These are phyloP conservation scores for Chloris gayana DNA, from an alignment of 176 grass and related monocot genomes.

Conservation along the genomic window DNA sequence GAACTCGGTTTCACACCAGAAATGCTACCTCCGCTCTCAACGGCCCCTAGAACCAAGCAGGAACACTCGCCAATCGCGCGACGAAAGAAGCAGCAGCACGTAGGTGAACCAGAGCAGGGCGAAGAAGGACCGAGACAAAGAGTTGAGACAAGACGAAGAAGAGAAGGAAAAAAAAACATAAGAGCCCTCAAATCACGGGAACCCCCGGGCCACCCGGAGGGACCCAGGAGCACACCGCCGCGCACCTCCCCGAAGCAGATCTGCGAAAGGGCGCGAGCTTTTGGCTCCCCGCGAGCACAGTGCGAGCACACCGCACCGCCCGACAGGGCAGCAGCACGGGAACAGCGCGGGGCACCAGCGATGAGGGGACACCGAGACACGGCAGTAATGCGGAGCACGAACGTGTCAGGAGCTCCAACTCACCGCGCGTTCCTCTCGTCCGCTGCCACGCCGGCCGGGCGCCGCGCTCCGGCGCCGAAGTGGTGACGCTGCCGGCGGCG, in stretches of 20 bases:
- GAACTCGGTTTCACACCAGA: not conserved
- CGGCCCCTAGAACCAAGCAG: slow-evolving; percentile 26
- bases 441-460: not conserved
- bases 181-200: slow-evolving; percentile 43
- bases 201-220: slow-evolving; percentile 24
- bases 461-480: not conserved
- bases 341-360: no score
- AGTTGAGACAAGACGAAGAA: not conserved
- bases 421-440: slow-evolving; percentile 3
- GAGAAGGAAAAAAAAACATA: not conserved
- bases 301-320: not conserved
- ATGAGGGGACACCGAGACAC: not conserved
- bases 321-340: slow-evolving; percentile 8
- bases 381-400: slow-evolving; percentile 45
- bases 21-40: slow-evolving; percentile 16
- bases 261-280: slow-evolving; percentile 1
- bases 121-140: not conserved
- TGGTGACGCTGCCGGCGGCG: not conserved
- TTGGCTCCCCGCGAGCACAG: slow-evolving; percentile 2
- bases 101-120: not conserved
- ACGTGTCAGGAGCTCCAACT: slow-evolving; percentile 8
- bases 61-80: slow-evolving; percentile 1
- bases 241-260: slow-evolving; percentile 50
- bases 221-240: slow-evolving; percentile 42
- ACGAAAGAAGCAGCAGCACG: not conserved